These are phyloP conservation scores for Verticillium klebahnii DNA, from an alignment of 2,329 filamentous ascomycete species.

Conservation along the genomic window DNA sequence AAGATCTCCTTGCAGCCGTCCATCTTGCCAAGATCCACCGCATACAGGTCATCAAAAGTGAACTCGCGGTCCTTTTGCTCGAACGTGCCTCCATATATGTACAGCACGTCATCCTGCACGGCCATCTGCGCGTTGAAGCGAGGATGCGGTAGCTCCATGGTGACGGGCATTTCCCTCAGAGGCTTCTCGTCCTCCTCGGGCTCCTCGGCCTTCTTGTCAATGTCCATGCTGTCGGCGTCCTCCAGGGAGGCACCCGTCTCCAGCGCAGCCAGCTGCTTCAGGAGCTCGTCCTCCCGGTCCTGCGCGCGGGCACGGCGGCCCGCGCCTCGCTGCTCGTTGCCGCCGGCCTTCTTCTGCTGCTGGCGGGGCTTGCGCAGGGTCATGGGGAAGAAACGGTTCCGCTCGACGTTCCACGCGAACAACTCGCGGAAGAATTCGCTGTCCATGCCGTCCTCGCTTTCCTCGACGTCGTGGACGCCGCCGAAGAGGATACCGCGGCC, in stretches of 20 bases:
- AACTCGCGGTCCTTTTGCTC: conserved; percentile 94
- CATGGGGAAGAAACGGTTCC: conserved; percentile 90
- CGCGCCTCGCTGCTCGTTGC: conserved; percentile 49
- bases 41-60: conserved; percentile 92
- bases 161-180: conserved; percentile 58
- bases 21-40: conserved; percentile 88
- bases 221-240: conserved; percentile 41
- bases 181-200: conserved; percentile 52
- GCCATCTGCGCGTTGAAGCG: conserved; percentile 89
- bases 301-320: conserved; percentile 70
- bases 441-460: conserved; percentile 91
- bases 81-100: conserved; percentile 92
- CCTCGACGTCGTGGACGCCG: conserved; percentile 88
- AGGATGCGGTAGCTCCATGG: conserved; percentile 80
- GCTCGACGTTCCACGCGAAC: conserved; percentile 90
- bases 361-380: conserved; percentile 68
- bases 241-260: conserved; percentile 68
- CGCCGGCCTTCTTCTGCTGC: conserved; percentile 54
- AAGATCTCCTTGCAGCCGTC: conserved; percentile 93
- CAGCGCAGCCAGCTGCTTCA: conserved; percentile 80
- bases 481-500: conserved; percentile 91
- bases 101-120: conserved; percentile 87
- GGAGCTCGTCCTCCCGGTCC: conserved; percentile 85
- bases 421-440: conserved; percentile 94
- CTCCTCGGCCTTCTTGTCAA: conserved; percentile 43